phyloP scores from a whole-genome alignment of 345 rosid species.

The Eutrema japonicum region DNA sequence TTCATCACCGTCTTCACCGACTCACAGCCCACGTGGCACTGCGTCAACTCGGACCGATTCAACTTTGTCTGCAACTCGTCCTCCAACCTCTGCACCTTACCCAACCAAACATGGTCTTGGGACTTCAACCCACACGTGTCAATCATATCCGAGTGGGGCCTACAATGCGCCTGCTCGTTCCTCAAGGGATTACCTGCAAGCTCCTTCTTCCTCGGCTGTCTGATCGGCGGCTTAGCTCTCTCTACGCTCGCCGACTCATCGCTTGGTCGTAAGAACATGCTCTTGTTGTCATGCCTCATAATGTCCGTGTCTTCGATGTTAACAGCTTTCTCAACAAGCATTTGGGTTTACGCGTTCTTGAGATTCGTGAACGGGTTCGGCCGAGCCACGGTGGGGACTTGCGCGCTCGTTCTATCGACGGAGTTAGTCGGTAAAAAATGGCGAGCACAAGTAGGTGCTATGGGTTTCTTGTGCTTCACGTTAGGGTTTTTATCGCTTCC shows the following conservation, averaged over 20 bases:
- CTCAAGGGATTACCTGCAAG: slow-evolving; percentile 61
- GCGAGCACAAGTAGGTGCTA: slow-evolving; percentile 53
- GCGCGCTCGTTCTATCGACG: slow-evolving; percentile 53
- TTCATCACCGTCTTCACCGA: slow-evolving; percentile 67
- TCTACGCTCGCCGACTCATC: slow-evolving; percentile 62
- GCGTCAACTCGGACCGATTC: slow-evolving; percentile 35
- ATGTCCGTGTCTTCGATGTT: slow-evolving; percentile 52
- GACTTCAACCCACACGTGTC: slow-evolving; percentile 47
- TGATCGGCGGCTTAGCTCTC: slow-evolving; percentile 54
- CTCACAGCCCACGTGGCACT: slow-evolving; percentile 60
- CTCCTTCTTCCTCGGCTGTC: slow-evolving; percentile 63
- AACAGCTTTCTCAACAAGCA: slow-evolving; percentile 48
- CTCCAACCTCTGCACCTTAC: slow-evolving; percentile 47
- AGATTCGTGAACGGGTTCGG: slow-evolving; percentile 57
- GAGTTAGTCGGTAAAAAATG: slow-evolving; percentile 56
- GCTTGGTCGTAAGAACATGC: slow-evolving; percentile 67
- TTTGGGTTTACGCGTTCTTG: slow-evolving; percentile 53
- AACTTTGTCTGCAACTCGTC: slow-evolving; percentile 32
- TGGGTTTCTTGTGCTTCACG: slow-evolving; percentile 54
- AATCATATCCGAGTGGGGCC: slow-evolving; percentile 59
- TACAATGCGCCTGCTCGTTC: slow-evolving; percentile 53
- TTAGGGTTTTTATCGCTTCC: slow-evolving; percentile 58
- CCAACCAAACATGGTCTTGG: slow-evolving; percentile 54
- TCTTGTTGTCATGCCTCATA: slow-evolving; percentile 48
- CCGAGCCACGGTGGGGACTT: slow-evolving; percentile 52